Evolutionary conservation across 2,329 filamentous ascomycete species (phyloP).

Genomic region (Coniochaeta sp.): DNA sequence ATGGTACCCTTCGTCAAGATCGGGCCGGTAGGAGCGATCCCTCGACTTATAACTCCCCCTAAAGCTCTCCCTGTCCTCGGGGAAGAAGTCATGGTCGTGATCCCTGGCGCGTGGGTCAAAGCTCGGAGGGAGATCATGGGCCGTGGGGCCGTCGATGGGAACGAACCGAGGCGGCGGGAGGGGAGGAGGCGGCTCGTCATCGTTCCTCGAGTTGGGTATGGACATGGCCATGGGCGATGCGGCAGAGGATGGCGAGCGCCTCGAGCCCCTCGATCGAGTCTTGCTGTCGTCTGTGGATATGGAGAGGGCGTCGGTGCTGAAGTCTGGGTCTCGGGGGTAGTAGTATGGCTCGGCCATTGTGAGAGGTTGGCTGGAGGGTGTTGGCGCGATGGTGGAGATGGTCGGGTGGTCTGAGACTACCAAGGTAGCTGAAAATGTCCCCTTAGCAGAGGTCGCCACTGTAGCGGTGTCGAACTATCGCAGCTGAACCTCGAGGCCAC

Average conservation of each 20-base stretch:
- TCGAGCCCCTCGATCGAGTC: neutral
- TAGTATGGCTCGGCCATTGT: neutral
- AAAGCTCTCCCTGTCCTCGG: slow-evolving; percentile 32
- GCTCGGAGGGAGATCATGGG: no score
- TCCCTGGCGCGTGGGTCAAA: slow-evolving; percentile 11
- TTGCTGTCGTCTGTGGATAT: neutral
- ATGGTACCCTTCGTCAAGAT: slow-evolving; percentile 19
- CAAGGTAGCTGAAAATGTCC: neutral
- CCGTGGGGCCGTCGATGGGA: slow-evolving; percentile 24
- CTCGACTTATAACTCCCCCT: slow-evolving; percentile 31
- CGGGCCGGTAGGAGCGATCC: slow-evolving; percentile 7
- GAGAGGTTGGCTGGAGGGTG: neutral
- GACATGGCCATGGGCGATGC: slow-evolving; percentile 24
- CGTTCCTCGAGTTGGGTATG: slow-evolving; percentile 31
- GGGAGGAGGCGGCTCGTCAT: slow-evolving; percentile 32
- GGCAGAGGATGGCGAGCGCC: neutral
- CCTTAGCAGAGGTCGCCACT: neutral
- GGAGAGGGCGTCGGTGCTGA: neutral
- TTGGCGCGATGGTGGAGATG: neutral
- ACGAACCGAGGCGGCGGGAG: slow-evolving; percentile 37
- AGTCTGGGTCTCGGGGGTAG: neutral
- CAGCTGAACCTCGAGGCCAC: neutral
- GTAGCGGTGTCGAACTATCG: neutral
- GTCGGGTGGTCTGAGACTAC: neutral
- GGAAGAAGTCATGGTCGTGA: slow-evolving; percentile 19